Evolutionary conservation across 2,329 filamentous ascomycete genomes (phyloP).

Genomic region (Torrubiellomyces zombiae): DNA sequence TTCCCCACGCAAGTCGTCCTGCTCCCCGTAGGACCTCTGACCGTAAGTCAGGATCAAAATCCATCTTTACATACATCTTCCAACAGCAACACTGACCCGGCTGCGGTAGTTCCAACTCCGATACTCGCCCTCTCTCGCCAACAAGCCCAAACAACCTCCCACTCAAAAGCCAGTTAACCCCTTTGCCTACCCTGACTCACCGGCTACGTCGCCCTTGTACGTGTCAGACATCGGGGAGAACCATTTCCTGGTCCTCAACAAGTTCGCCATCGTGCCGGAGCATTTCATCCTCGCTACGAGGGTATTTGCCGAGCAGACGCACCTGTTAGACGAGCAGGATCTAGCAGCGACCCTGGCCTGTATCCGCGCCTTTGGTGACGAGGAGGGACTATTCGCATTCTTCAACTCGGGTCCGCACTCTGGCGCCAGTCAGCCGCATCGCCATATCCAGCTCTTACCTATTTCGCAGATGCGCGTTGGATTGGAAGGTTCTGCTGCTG

Average conservation of each 20-base stretch:
- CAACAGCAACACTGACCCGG: neutral
- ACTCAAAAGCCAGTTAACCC: slow-evolving; percentile 36
- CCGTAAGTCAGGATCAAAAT: slow-evolving; percentile 23
- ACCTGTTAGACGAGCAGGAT: slow-evolving; percentile 43
- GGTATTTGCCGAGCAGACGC: slow-evolving; percentile 45
- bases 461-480: slow-evolving; percentile 45
- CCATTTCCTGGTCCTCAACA: slow-evolving; percentile 56
- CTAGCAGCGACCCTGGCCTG: slow-evolving; percentile 45
- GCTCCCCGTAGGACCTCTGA: slow-evolving; percentile 24
- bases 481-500: slow-evolving; percentile 13
- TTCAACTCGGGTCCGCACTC: slow-evolving; percentile 56
- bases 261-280: slow-evolving; percentile 53
- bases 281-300: slow-evolving; percentile 58
- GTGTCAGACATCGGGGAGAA: slow-evolving; percentile 30
- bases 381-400: slow-evolving; percentile 40
- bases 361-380: slow-evolving; percentile 32
- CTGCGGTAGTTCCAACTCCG: slow-evolving; percentile 60
- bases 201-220: slow-evolving; percentile 33
- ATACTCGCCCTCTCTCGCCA: slow-evolving; percentile 50
- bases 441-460: slow-evolving; percentile 57
- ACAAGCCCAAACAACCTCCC: slow-evolving; percentile 41
- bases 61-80: slow-evolving; percentile 1
- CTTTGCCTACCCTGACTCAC: slow-evolving; percentile 49
- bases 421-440: slow-evolving; percentile 54
- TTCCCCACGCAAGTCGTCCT: slow-evolving; percentile 37